A percentile compares a stretch with the other conserved stretches of the same genome.
Evolutionary conservation across 164 flowering plant species (phyloP).

Genomic region (Chloranthus sessilifolius): DNA sequence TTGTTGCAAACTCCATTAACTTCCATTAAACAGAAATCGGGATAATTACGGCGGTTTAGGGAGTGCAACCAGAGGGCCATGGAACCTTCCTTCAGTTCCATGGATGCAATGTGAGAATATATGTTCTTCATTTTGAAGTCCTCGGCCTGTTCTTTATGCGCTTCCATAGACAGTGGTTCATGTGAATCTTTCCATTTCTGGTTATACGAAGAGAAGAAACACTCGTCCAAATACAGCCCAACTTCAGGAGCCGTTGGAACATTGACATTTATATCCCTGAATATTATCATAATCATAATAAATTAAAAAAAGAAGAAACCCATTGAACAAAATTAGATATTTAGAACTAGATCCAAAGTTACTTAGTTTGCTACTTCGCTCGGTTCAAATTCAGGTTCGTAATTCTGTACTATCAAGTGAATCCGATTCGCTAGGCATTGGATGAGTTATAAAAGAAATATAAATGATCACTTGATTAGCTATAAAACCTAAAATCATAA

Average conservation of each 20-base stretch:
- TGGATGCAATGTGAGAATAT: constrained; percentile 77
- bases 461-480: too few species aligned
- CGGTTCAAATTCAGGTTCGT: too few species aligned
- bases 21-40: constrained; percentile 44
- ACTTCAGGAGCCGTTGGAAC: constrained; percentile 99
- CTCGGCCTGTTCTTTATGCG: constrained; percentile 67
- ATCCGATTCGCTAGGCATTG: too few species aligned
- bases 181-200: constrained; percentile 80
- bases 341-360: too few species aligned
- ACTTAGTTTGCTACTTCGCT: too few species aligned
- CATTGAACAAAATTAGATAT: too few species aligned
- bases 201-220: constrained; percentile 83
- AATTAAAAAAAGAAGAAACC: background rate
- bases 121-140: constrained; percentile 82
- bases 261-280: constrained; percentile 67
- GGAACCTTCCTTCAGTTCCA: constrained; percentile 73
- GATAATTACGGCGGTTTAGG: constrained; percentile 79
- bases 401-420: too few species aligned
- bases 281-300: background rate
- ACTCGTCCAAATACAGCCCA: constrained; percentile 89
- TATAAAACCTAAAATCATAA: too few species aligned
- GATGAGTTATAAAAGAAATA: too few species aligned
- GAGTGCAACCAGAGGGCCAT: constrained; percentile 94
- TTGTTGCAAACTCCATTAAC: constrained; percentile 11
- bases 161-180: constrained; percentile 83